phyloP scores from a whole-genome alignment of 495 filamentous ascomycete genomes.

The Wilcoxina mikolae region DNA sequence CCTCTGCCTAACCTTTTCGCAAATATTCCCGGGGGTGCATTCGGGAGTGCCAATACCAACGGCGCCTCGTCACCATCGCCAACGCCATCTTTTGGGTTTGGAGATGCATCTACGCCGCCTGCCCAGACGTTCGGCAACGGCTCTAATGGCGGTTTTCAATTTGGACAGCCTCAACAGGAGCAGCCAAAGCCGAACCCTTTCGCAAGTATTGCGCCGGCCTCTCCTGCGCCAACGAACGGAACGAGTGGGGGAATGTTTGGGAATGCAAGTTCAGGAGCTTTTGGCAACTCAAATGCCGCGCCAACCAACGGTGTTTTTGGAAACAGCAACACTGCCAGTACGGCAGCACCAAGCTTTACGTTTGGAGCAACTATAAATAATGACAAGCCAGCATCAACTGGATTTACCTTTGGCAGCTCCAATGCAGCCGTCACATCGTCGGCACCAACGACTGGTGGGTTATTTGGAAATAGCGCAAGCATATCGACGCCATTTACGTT shows the following conservation, averaged over 20 bases:
- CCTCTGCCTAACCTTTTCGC: conserved; percentile 24
- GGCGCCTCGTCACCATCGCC: conserved; percentile 8
- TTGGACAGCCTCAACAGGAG: conserved; percentile 14
- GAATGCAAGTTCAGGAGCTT: neutral
- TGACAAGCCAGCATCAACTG: conserved; percentile 6
- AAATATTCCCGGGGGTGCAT: neutral
- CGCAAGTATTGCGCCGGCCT: conserved; percentile 11
- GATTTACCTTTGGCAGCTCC: conserved; percentile 7
- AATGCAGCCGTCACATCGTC: neutral
- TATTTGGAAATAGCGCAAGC: conserved; percentile 13
- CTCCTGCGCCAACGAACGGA: conserved; percentile 13
- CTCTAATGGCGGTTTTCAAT: conserved; percentile 17
- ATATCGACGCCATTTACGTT: conserved; percentile 19
- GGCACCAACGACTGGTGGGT: conserved; percentile 13
- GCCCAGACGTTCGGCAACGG: conserved; percentile 16
- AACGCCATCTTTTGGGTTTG: conserved; percentile 14
- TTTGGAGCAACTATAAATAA: conserved; percentile 13
- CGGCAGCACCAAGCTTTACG: conserved; percentile 13
- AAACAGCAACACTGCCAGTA: conserved; percentile 9
- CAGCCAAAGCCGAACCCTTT: conserved; percentile 21
- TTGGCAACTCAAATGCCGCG: conserved; percentile 2
- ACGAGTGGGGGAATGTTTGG: conserved; percentile 10
- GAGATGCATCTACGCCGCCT: conserved; percentile 11
- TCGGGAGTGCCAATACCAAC: conserved; percentile 17
- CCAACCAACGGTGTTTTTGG: conserved; percentile 15